phyloP scores from a whole-genome alignment of 495 filamentous ascomycete genomes.

The Stereocaulon alpinum region DNA sequence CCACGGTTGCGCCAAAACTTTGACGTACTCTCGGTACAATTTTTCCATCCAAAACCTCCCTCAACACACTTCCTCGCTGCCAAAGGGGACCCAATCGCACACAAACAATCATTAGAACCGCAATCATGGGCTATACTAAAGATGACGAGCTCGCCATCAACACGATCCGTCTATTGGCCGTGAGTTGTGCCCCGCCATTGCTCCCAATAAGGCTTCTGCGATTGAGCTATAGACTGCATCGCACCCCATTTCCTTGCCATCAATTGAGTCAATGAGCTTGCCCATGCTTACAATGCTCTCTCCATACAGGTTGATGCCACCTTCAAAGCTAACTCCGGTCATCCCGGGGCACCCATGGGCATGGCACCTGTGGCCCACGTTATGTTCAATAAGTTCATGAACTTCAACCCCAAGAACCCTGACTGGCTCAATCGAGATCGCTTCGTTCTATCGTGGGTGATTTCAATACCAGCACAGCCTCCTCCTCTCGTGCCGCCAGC shows the following conservation, averaged over 20 bases:
- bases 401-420: conserved; percentile 98
- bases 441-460: conserved; percentile 95
- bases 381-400: conserved; percentile 98
- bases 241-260: conserved; percentile 22
- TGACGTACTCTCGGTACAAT: not conserved
- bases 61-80: not conserved
- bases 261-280: not conserved
- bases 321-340: conserved; percentile 88
- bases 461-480: not conserved
- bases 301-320: conserved; percentile 84
- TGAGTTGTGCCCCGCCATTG: conserved; percentile 42
- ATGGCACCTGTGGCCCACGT: conserved; percentile 97
- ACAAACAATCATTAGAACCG: conserved; percentile 12
- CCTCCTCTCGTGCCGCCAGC: not conserved
- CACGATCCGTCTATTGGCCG: conserved; percentile 92
- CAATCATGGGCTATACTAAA: conserved; percentile 83
- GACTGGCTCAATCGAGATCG: conserved; percentile 94
- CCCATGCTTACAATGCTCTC: conserved; percentile 11
- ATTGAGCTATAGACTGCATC: not conserved
- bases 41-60: not conserved
- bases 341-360: conserved; percentile 98
- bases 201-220: not conserved
- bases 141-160: conserved; percentile 85
- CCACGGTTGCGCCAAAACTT: not conserved
- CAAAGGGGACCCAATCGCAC: not conserved